Conservation (phyloP, 495 filamentous ascomycete species). For the Penicillium atrosanguineum region DNA sequence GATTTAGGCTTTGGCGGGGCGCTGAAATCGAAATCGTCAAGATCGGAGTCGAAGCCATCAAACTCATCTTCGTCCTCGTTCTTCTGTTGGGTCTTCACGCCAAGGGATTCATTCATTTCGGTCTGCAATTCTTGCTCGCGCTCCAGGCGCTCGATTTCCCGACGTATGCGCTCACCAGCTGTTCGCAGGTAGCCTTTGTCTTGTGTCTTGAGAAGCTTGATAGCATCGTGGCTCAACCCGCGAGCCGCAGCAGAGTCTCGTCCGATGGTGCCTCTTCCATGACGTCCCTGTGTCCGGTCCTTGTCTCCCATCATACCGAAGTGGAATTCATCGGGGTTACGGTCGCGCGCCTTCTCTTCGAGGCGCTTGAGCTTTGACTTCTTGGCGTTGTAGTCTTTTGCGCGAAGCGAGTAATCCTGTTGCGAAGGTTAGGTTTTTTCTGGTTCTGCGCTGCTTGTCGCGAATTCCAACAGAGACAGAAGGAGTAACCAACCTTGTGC, state of each 20-base stretch:
- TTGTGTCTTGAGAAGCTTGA: conserved; percentile 92
- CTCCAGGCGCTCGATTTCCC: conserved; percentile 59
- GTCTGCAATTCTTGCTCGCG: conserved; percentile 46
- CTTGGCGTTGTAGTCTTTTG: conserved; percentile 84
- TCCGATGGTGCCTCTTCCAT: conserved; percentile 47
- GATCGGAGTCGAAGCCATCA: conserved; percentile 27
- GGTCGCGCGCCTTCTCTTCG: conserved; percentile 74
- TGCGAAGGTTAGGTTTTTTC: conserved; percentile 15
- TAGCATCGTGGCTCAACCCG: conserved; percentile 61
- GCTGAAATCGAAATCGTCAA: conserved; percentile 30
- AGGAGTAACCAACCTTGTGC: conserved; percentile 61
- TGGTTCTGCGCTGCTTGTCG: not conserved
- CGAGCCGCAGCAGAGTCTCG: conserved; percentile 36
- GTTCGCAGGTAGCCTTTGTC: conserved; percentile 85
- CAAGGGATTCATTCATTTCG: conserved; percentile 30
- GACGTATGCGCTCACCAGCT: conserved; percentile 56
- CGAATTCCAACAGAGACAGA: not conserved
- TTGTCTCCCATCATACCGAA: conserved; percentile 77
- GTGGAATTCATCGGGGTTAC: conserved; percentile 96
- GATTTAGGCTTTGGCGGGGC: conserved; percentile 28
- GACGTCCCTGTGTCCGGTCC: conserved; percentile 54
- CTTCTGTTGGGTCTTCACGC: conserved; percentile 26
- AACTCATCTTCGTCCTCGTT: conserved; percentile 22
- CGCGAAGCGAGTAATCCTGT: conserved; percentile 88
- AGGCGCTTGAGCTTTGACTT: conserved; percentile 75